Evolutionary conservation across 208 protist species (phyloP), one percentile per base, ranked within the genome.

Genomic region (Crithidia sp.): DNA sequence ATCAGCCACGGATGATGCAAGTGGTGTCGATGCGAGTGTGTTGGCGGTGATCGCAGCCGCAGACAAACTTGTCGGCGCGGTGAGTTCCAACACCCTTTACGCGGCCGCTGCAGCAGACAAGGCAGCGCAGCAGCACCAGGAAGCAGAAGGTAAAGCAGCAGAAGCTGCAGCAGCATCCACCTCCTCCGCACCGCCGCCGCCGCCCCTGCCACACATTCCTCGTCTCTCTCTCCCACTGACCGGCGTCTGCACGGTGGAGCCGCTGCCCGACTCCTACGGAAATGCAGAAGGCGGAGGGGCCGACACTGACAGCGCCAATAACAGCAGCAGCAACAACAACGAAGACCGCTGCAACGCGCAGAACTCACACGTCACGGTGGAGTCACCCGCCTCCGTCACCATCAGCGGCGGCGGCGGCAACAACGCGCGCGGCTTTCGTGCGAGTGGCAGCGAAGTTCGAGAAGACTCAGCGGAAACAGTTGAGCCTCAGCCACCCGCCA

Each of bases 251-350:
- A 40, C 37, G 9, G 76, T 81, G 12, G 67, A 61, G 16, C 70
- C 76, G 9, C 57, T 76, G 55, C 76, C 76, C 4, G 64, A 76
- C 64, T 43, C 71, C 65, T 61, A 76, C 64, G 57, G 36, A 7
- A 58, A 76, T 7, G 43, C 39, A 2, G 63, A 49, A 14, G 36
- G 1, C 28, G 28, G 28, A 28, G 28, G 28, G 28, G 28, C 28
- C 1, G 28, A 28, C 28, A 28, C 0, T 1, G 28, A 69, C 12
- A 37, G 16, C 41, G 39, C n/a, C 41, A 8, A 28, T 2, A 19
- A 14, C 3, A 43, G 28, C 28, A 28, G 28, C 28, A 28, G 41
- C 39, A 16, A 28, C 17, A 43, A n/a, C 6, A 53, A 14, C 2
- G 47, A 50, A 54, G n/a, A 4, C 39, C 60, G 74, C 17, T 72